Evolutionary conservation across 1,284 basidiomycete genomes (phyloP).

Genomic region (Phenoliferia sp.): DNA sequence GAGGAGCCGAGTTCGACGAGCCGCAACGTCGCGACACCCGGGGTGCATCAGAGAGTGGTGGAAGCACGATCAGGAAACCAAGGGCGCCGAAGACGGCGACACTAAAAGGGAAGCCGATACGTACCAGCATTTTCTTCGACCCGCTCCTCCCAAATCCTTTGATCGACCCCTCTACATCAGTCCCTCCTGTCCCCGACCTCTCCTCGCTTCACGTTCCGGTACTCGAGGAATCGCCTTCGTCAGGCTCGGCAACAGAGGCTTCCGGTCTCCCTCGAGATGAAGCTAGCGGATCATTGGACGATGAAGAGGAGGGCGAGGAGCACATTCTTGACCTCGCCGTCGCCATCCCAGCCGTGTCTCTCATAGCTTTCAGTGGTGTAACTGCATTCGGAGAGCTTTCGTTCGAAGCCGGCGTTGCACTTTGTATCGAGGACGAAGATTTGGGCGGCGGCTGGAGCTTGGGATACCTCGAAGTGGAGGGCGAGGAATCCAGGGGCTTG

Average conservation of each 20-base stretch:
- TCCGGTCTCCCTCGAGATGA: neutral
- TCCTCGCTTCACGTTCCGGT: too few species aligned
- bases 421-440: slow-evolving; percentile 61
- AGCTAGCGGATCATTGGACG: neutral
- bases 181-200: neutral
- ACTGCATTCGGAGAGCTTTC: slow-evolving; percentile 62
- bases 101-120: neutral
- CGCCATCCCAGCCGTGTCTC: slow-evolving; percentile 6
- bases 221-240: too few species aligned
- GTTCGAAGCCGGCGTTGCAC: slow-evolving; percentile 46
- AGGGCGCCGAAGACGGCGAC: neutral
- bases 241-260: neutral
- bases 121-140: slow-evolving; percentile 21
- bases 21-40: neutral
- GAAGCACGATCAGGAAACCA: neutral
- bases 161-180: neutral
- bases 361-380: slow-evolving; percentile 69
- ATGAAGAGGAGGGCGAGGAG: neutral
- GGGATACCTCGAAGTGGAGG: slow-evolving; percentile 57
- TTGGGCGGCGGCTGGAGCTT: slow-evolving; percentile 61
- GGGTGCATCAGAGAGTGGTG: neutral
- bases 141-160: slow-evolving; percentile 17
- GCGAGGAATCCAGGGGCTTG: slow-evolving; percentile 58
- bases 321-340: slow-evolving; percentile 2
- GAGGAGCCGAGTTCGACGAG: neutral